These are phyloP conservation scores for Chalciporus sp. DNA, from an alignment of 1,284 basidiomycete genomes.

Conservation along the genomic window DNA sequence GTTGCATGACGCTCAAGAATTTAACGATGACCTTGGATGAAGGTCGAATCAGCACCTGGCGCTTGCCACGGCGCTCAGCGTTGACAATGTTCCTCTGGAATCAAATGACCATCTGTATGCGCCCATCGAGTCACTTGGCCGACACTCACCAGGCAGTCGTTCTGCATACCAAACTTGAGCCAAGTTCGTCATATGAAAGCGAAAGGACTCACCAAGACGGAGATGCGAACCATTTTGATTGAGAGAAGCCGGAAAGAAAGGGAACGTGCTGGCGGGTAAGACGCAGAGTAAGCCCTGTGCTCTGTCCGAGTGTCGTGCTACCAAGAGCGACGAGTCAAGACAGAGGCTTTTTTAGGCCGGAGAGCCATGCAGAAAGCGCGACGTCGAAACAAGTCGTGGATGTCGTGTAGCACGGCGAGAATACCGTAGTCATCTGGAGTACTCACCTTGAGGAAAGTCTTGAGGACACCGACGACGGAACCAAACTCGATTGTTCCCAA, in stretches of 20 bases:
- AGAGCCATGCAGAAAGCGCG: not conserved
- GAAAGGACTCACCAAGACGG: slow-evolving; percentile 29
- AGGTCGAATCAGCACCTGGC: slow-evolving; percentile 94
- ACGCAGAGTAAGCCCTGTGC: slow-evolving; percentile 43
- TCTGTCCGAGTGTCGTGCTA: slow-evolving; percentile 82
- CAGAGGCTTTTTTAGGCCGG: slow-evolving; percentile 44
- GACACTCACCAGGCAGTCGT: slow-evolving; percentile 69
- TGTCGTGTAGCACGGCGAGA: not conserved
- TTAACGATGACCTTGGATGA: slow-evolving; percentile 97
- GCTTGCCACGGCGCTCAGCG: slow-evolving; percentile 97
- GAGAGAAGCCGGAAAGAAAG: slow-evolving; percentile 14
- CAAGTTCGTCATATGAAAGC: not conserved
- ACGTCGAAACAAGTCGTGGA: not conserved
- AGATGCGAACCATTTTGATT: slow-evolving; percentile 78
- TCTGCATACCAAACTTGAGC: slow-evolving; percentile 41
- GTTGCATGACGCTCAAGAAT: slow-evolving; percentile 96
- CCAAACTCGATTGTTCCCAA: not conserved
- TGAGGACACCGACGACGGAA: not conserved
- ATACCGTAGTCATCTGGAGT: not conserved
- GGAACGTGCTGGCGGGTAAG: slow-evolving; percentile 24
- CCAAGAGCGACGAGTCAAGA: slow-evolving; percentile 36
- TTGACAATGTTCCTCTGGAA: slow-evolving; percentile 94
- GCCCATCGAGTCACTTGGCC: not conserved
- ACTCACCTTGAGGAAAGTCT: slow-evolving; percentile 12
- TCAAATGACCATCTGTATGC: slow-evolving; percentile 3